Base-by-base conservation (phyloP, 257 asterid species). In the Jasminum sambac region DNA sequence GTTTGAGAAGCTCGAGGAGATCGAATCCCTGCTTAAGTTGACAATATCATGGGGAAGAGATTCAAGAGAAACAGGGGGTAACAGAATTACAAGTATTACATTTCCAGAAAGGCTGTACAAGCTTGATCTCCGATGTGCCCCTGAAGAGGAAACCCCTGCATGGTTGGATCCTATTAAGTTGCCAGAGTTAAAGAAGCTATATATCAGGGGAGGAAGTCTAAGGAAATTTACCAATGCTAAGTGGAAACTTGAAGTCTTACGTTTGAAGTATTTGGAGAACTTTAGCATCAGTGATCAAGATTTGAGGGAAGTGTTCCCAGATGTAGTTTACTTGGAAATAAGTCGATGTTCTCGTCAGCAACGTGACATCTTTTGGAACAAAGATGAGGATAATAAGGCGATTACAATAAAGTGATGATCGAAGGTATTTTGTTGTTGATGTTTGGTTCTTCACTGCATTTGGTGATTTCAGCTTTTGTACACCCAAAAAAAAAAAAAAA, bases 121-220 rank as follows among this genome's bases (percentile, higher is more conserved):
- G 26, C 66, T 62, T 8, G 66, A 62, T 30, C 66, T 62, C 5
- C 38, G 30, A 5, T 62, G 66, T 62, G 6, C 26, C 66, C 42
- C 40, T 6, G 5, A 3, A 30, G 9, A n/a, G 5, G 13, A 3
- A 24, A 3, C 26, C 6, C 66, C 66, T 17, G 41, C 24, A 24
- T 62, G 66, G 40, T 2, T 62, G 26, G 0, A 19, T 6, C 66
- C 23, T 0, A 6, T 4, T 25, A 34, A 25, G 5, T 8, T 62
- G 34, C 26, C 1, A 8, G 4, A 4, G 5, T 62, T 62, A 17
- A 39, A 60, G 23, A 60, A 7, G 5, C 30, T 60, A 36, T 60
- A 60, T 23, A 60, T 60, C 65, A 60, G 23, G 26, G 66, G 66
- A 9, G 66, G 66, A 3, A 3, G 26, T 8, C 66, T 62, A 1